These are phyloP conservation scores for Coemansia sp. DNA, from an alignment of 192 early-diverging fungal genomes.

Conservation along the genomic window DNA sequence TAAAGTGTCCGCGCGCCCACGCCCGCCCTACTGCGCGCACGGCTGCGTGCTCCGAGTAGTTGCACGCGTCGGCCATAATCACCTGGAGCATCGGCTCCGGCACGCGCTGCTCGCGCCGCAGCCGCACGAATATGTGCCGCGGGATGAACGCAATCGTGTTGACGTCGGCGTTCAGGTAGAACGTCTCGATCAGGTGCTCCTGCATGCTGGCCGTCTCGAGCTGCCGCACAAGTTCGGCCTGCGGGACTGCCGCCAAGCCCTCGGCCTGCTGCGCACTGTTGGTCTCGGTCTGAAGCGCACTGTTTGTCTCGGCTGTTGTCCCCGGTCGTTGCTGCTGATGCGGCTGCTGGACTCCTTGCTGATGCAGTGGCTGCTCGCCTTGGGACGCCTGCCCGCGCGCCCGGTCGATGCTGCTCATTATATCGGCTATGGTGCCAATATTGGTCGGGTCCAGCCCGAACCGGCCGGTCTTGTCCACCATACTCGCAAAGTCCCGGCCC, in stretches of 20 bases:
- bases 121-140: slow-evolving; percentile 25
- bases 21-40: slow-evolving; percentile 8
- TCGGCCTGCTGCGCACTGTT: too few species aligned
- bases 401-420: slow-evolving; percentile 19
- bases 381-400: slow-evolving; percentile 1
- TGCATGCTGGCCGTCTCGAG: slow-evolving; percentile 13
- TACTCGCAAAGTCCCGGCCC: slow-evolving; percentile 13
- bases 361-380: not conserved
- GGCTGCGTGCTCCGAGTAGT: slow-evolving; percentile 15
- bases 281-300: too few species aligned
- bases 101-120: slow-evolving; percentile 17
- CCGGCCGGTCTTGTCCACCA: slow-evolving; percentile 29
- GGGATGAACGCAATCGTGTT: slow-evolving; percentile 42
- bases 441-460: slow-evolving; percentile 31
- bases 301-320: too few species aligned
- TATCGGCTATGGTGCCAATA: slow-evolving; percentile 20
- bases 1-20: slow-evolving; percentile 27
- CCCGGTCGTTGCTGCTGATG: too few species aligned
- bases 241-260: not conserved
- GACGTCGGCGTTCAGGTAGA: slow-evolving; percentile 38
- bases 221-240: not conserved
- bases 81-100: slow-evolving; percentile 36
- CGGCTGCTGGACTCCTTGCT: not conserved
- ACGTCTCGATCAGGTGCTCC: slow-evolving; percentile 33
- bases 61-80: slow-evolving; percentile 44